These are phyloP conservation scores for Athelia sp. DNA, from an alignment of 1,284 basidiomycete genomes.

Conservation along the genomic window DNA sequence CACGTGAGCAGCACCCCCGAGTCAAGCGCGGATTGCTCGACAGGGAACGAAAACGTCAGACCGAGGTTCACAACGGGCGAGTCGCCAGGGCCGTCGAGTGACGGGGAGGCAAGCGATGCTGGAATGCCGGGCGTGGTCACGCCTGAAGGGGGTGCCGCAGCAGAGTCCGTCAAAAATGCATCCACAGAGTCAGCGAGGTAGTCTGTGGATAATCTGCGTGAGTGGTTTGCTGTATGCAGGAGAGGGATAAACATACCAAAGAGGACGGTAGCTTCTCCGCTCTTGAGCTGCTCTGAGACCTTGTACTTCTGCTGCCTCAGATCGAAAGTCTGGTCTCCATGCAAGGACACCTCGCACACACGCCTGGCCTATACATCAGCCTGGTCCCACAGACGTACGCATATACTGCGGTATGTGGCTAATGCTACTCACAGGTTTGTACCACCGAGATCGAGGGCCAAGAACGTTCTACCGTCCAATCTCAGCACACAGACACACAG, in stretches of 20 bases:
- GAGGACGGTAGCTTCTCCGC: constrained; percentile 76
- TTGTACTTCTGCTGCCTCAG: constrained; percentile 93
- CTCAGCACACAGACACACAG: constrained; percentile 5
- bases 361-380: constrained; percentile 45
- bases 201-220: constrained; percentile 44
- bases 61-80: constrained; percentile 80
- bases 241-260: constrained; percentile 58
- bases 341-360: constrained; percentile 89
- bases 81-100: constrained; percentile 28
- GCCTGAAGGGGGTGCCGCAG: constrained; percentile 32
- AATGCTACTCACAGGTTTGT: constrained; percentile 84
- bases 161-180: constrained; percentile 77
- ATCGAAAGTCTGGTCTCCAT: constrained; percentile 84
- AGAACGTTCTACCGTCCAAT: constrained; percentile 67
- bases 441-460: constrained; percentile 92
- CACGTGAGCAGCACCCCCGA: constrained; percentile 89
- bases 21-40: constrained; percentile 92
- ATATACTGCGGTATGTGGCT: too few relatives aligned
- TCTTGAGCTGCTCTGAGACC: constrained; percentile 86
- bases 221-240: not conserved
- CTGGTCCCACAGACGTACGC: constrained; percentile 4
- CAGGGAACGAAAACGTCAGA: constrained; percentile 95
- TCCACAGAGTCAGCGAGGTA: constrained; percentile 97
- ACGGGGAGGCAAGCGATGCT: constrained; percentile 36
- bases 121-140: constrained; percentile 1